phyloP scores from a whole-genome alignment of 257 asterid genomes.

The Asclepias syriaca region DNA sequence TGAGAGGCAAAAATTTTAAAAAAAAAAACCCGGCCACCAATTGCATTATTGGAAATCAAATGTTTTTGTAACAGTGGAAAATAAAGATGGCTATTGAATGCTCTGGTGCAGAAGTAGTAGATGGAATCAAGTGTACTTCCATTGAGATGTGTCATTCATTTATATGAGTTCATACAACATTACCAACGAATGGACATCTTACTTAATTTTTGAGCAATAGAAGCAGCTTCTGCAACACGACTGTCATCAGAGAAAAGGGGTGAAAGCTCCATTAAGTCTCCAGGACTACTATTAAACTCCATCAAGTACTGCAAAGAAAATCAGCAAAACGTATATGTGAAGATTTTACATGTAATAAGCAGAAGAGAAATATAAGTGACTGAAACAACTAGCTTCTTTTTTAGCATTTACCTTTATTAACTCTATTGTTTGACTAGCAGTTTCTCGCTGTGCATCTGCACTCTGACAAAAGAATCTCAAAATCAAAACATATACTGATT shows the following conservation, averaged over 20 bases:
- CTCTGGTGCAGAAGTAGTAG: background rate
- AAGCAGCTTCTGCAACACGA: constrained; percentile 99
- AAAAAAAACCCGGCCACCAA: too few species aligned
- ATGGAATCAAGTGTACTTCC: background rate
- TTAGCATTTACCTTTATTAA: constrained; percentile 68
- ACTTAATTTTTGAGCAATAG: constrained; percentile 97
- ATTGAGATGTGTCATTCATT: background rate
- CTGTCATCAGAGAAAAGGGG: constrained; percentile 96
- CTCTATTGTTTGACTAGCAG: constrained; percentile 95
- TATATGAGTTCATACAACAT: background rate
- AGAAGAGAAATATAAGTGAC: background rate
- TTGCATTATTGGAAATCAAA: background rate
- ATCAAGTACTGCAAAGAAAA: constrained; percentile 72
- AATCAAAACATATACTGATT: constrained; percentile 2
- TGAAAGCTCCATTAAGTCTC: constrained; percentile 97
- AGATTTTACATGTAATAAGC: constrained; percentile 15
- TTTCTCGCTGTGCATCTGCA: constrained; percentile 99
- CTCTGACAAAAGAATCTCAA: constrained; percentile 45
- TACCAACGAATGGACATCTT: constrained; percentile 30
- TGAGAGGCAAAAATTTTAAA: background rate
- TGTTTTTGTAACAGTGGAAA: background rate
- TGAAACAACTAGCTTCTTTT: background rate
- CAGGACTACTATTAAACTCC: constrained; percentile 98
- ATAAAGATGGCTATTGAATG: background rate
- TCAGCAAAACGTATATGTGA: constrained; percentile 11